phyloP scores from a whole-genome alignment of 805 yeast genomes.

The Isabelozyma heimii region DNA sequence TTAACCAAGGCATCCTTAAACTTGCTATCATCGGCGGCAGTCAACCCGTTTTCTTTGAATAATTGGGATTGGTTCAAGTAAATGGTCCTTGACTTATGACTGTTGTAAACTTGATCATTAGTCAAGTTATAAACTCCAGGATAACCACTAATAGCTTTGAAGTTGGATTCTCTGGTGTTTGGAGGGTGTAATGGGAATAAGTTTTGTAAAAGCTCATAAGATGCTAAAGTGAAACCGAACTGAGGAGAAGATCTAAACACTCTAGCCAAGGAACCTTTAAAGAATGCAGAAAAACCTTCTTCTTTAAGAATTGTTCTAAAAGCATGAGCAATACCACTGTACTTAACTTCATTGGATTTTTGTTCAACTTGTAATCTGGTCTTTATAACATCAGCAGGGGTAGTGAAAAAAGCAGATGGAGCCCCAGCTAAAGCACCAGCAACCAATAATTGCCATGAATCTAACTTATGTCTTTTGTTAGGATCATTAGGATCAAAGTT shows the following conservation, averaged over 20 bases:
- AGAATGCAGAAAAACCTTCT: conserved; percentile 83
- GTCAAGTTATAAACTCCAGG: conserved; percentile 46
- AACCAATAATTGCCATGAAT: conserved; percentile 77
- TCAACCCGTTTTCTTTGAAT: conserved; percentile 27
- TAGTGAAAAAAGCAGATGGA: conserved; percentile 95
- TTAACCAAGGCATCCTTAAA: conserved; percentile 38
- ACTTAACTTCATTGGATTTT: conserved; percentile 71
- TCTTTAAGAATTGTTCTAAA: conserved; percentile 68
- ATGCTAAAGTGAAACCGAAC: conserved; percentile 96
- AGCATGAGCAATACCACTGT: conserved; percentile 77
- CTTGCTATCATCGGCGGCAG: conserved; percentile 23
- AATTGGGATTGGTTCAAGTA: conserved; percentile 37
- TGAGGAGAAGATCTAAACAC: conserved; percentile 95
- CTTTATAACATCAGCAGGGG: conserved; percentile 96
- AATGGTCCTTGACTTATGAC: conserved; percentile 31
- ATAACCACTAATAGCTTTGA: conserved; percentile 42
- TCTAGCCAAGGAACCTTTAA: conserved; percentile 96
- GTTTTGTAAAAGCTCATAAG: conserved; percentile 85
- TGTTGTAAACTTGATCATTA: conserved; percentile 42
- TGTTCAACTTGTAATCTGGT: conserved; percentile 89
- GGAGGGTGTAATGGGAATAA: conserved; percentile 67
- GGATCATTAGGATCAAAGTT: conserved; percentile 74
- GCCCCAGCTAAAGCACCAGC: conserved; percentile 97
- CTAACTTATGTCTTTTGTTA: conserved; percentile 55
- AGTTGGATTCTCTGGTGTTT: conserved; percentile 40